Base-by-base conservation (phyloP, 306 rosid species). In the Luffa acutangula region DNA sequence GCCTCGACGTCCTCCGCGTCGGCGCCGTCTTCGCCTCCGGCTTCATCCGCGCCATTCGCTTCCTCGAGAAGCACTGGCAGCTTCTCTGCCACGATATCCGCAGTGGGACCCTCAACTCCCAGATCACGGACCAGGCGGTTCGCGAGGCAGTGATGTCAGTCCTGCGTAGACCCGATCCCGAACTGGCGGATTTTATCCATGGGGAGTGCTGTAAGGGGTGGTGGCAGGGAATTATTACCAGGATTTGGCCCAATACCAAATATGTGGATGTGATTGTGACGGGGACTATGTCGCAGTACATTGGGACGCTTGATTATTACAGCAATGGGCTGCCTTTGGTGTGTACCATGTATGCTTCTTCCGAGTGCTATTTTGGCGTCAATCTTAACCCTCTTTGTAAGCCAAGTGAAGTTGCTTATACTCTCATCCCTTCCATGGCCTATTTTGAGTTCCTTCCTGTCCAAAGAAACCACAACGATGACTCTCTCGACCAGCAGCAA, bases 391-490 rank as follows among this genome's bases (percentile, higher is more conserved):
- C 81, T 9, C 76, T 79, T 17, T 79, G 65, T 17, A 79, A 65
- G 6, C 81, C 81, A 9, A 79, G 39, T 65, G 81, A 79, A 15
- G 81, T 79, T 25, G 71, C 81, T 65, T 79, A 79, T 34, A 79
- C 81, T 5, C 81, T 78, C 66, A 78, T 78, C 20, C 81, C 81
- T 56, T 45, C 81, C 81, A 78, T 78, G 81, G 81, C 81, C n/a
- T 79, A 79, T 51, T 79, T 79, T 8, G 81, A 79, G 64, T 79
- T 79, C 37, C 81, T 79, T 79, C 81, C 81, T 2, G 8, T 65
- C 4, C 65, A 79, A 4, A 79, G 39, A 66, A 79, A n/a, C 76
- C 39, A 36, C 56, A n/a, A 48, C 21, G 51, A 62, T 15, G 13
- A 36, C 11, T 65, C 72, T 3, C 9, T 37, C 25, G 20, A 79